phyloP scores from a whole-genome alignment of 1,284 basidiomycete genomes.

The Blastosporella zonata region DNA sequence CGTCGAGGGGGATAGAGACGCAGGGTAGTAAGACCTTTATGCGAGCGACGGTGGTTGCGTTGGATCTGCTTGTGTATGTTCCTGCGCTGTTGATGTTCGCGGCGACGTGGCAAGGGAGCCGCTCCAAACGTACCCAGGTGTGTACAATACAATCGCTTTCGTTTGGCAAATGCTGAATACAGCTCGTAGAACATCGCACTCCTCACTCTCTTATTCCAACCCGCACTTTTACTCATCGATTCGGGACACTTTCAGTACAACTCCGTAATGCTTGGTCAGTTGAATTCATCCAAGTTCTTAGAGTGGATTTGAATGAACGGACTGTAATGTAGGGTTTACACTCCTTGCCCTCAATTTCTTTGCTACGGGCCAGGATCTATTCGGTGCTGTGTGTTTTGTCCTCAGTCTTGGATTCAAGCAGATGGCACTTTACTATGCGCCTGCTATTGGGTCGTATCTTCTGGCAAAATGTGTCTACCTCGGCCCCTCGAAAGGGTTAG shows the following conservation, averaged over 20 bases:
- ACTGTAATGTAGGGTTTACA: slow-evolving; percentile 54
- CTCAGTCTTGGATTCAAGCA: slow-evolving; percentile 90
- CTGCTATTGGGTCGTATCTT: slow-evolving; percentile 82
- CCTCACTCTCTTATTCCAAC: slow-evolving; percentile 77
- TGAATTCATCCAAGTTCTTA: neutral
- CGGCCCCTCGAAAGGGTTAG: slow-evolving; percentile 66
- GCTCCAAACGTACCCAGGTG: slow-evolving; percentile 74
- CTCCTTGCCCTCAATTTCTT: slow-evolving; percentile 72
- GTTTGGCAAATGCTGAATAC: neutral
- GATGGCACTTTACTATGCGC: slow-evolving; percentile 93
- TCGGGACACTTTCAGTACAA: slow-evolving; percentile 95
- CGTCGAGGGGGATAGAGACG: slow-evolving; percentile 78
- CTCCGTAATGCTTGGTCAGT: slow-evolving; percentile 81
- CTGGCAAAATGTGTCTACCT: slow-evolving; percentile 80
- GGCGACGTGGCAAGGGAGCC: slow-evolving; percentile 57
- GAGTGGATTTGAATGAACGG: slow-evolving; percentile 3
- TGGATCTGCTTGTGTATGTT: slow-evolving; percentile 75
- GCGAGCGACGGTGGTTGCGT: slow-evolving; percentile 70
- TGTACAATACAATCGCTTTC: slow-evolving; percentile 10
- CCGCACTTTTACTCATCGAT: slow-evolving; percentile 81
- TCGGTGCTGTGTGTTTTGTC: slow-evolving; percentile 82
- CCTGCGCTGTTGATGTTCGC: slow-evolving; percentile 69
- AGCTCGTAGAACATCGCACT: slow-evolving; percentile 61
- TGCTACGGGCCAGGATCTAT: slow-evolving; percentile 61
- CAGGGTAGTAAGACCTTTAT: slow-evolving; percentile 71